Base-by-base conservation (phyloP, 306 rosid species). In the Cucumis cinereus region DNA sequence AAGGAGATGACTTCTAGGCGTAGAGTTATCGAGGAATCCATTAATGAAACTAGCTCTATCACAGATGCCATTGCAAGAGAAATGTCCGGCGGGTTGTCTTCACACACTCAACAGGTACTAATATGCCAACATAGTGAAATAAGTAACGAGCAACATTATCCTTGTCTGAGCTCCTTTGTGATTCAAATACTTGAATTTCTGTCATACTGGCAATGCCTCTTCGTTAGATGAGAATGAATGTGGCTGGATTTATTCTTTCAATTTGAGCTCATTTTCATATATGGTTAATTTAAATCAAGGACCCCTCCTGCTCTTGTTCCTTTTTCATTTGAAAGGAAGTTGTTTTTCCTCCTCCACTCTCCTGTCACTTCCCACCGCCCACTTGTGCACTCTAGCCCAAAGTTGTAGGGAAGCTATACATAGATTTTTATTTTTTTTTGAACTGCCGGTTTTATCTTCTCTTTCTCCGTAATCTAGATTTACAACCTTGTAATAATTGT, bases 1-100 rank as follows among this genome's bases (percentile, higher is more conserved):
- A 92, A 92, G 78, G 96, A 92, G 83, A 67, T 92, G 79, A 92
- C 86, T 85, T 84, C 96, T 20, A 88, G 82, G 79, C 92, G 97
- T n/a, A 88, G 82, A 81, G 85, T 84, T 41, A 82, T 92, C 28
- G 89, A 90, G 82, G 93, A 85, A 74, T 82, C 89, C 47, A 83
- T 87, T 49, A 87, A 88, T 68, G 84, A 84, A 77, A 88, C 82
- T 77, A 88, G 90, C 82, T 82, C 56, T 81, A 82, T 90, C 75
- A 79, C 96, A 50, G 85, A 86, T 79, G 96, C 96, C 50, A 86
- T 92, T 82, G 91, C 96, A 47, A 86, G 88, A 75, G 96, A 92
- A 84, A 92, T 90, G 92, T 79, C 81, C 43, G 93, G 97, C 41
- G 97, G 97, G 47, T 77, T 86, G 81, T 85, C 83, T 78, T 83